Evolutionary conservation across 768 basidiomycete genomes (phyloP).

Genomic region (Tricholoma furcatifolium): DNA sequence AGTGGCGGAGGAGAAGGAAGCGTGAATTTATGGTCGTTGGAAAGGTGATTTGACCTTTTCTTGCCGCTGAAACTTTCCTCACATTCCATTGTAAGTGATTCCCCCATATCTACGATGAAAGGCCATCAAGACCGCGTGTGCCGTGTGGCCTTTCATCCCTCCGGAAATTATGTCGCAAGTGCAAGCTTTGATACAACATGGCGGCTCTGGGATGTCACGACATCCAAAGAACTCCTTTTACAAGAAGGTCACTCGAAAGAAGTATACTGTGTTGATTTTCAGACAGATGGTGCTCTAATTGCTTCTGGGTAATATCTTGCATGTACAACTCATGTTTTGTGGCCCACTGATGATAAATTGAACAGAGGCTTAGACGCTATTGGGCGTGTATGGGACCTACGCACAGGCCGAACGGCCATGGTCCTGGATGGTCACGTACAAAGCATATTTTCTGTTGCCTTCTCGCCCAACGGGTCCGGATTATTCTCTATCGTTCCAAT

Average conservation of each 20-base stretch:
- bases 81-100: slow-evolving; percentile 52
- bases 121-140: slow-evolving; percentile 92
- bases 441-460: slow-evolving; percentile 86
- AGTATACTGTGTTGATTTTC: slow-evolving; percentile 94
- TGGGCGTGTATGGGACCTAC: slow-evolving; percentile 94
- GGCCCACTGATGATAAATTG: slow-evolving; percentile 3
- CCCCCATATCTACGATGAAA: slow-evolving; percentile 79
- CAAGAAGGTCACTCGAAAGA: slow-evolving; percentile 99
- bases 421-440: slow-evolving; percentile 96
- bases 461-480: slow-evolving; percentile 93
- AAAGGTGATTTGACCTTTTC: slow-evolving; percentile 49
- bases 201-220: slow-evolving; percentile 93
- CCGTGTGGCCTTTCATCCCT: slow-evolving; percentile 95
- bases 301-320: slow-evolving; percentile 74
- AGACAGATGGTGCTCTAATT: slow-evolving; percentile 88
- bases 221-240: slow-evolving; percentile 75
- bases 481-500: slow-evolving; percentile 15
- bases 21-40: slow-evolving; percentile 87
- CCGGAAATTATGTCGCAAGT: slow-evolving; percentile 89
- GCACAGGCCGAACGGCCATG: slow-evolving; percentile 96
- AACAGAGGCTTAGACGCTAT: slow-evolving; percentile 92
- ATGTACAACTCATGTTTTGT: background rate
- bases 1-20: slow-evolving; percentile 88
- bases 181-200: slow-evolving; percentile 98
- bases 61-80: slow-evolving; percentile 1